These are phyloP conservation scores for Fraxinus excelsior DNA, from an alignment of 257 asterid species.

Conservation along the genomic window DNA sequence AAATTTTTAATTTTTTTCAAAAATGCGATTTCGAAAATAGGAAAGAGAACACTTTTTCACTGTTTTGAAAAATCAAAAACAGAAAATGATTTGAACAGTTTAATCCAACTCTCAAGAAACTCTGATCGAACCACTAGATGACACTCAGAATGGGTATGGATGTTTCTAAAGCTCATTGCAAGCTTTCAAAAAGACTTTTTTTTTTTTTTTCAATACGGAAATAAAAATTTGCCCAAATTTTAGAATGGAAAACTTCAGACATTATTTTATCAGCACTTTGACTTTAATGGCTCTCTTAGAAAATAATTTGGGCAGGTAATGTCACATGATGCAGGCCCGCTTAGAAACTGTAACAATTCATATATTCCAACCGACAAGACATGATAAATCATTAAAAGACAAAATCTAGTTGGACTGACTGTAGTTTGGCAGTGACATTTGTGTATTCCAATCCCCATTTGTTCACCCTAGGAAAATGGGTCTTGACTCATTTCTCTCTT, in stretches of 20 bases:
- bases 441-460: conserved; percentile 3
- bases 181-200: not conserved
- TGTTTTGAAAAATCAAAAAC: too few relatives aligned
- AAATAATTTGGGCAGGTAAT: conserved; percentile 11
- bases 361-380: conserved; percentile 3
- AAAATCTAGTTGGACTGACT: conserved; percentile 23
- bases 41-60: too few relatives aligned
- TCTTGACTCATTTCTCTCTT: conserved; percentile 19
- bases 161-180: not conserved
- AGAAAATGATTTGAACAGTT: too few relatives aligned
- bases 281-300: not conserved
- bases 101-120: not conserved
- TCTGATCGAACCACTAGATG: not conserved
- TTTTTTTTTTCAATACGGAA: too few relatives aligned
- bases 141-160: too few relatives aligned
- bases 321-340: conserved; percentile 31
- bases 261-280: not conserved
- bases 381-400: conserved; percentile 19
- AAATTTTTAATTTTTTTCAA: too few relatives aligned
- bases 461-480: conserved; percentile 22
- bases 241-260: not conserved
- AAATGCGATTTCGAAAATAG: too few relatives aligned
- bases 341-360: conserved; percentile 10
- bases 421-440: conserved; percentile 10
- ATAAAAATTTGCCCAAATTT: not conserved